A percentile compares a stretch with the other conserved stretches of the same genome.
phyloP scores from a whole-genome alignment of 306 rosid species.

The Parietaria judaica region DNA sequence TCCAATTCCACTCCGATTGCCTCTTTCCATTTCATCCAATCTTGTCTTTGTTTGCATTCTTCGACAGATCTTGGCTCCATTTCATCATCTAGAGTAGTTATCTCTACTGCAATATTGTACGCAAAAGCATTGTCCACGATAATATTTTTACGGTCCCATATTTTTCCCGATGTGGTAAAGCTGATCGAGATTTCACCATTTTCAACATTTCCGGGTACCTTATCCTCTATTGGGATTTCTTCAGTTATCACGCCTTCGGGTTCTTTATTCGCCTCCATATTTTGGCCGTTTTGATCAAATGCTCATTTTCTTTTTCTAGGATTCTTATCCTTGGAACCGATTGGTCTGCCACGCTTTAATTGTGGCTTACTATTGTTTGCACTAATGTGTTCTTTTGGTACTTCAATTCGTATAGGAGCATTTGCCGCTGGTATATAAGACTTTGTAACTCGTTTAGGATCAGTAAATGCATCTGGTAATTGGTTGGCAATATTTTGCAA shows the following conservation, averaged over 20 bases:
- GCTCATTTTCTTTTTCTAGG: neutral
- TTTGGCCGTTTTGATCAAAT: neutral
- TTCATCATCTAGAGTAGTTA: neutral
- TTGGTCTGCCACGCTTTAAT: slow-evolving; percentile 1
- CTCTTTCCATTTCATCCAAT: neutral
- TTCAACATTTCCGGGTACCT: neutral
- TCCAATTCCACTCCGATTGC: neutral
- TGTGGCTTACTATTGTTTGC: neutral
- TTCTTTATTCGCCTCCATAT: neutral
- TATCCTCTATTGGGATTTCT: neutral
- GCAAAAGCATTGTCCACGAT: neutral
- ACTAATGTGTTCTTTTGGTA: neutral
- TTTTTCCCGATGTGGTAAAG: neutral
- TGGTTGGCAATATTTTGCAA: slow-evolving; percentile 1
- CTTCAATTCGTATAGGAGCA: neutral
- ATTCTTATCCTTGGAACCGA: neutral
- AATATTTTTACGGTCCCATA: neutral
- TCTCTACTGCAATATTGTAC: neutral
- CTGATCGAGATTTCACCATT: neutral
- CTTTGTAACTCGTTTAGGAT: neutral
- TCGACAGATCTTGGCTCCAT: neutral
- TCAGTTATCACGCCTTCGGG: neutral
- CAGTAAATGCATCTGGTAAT: slow-evolving; percentile 9
- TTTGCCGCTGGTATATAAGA: neutral
- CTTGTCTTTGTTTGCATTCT: neutral